Conservation (phyloP, 1,139 yeast genomes). For the Sugiyamaella xylanicola region DNA sequence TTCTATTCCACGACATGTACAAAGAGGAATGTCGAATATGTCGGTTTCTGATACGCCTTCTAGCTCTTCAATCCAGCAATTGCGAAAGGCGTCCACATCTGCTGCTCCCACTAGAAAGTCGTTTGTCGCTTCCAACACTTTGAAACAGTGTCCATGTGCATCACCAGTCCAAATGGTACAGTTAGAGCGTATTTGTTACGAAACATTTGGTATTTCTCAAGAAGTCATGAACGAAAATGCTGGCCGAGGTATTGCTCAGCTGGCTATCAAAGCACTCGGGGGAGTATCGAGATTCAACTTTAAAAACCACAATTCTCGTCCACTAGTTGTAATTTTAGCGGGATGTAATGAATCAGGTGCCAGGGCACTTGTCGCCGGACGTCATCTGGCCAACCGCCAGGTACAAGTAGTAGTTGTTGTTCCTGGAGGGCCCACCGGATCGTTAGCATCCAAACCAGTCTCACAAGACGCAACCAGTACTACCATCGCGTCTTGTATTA, state of each 20-base stretch:
- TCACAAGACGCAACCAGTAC: background rate
- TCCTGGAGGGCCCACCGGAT: slow-evolving; percentile 42
- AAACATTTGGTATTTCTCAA: slow-evolving; percentile 57
- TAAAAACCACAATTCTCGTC: slow-evolving; percentile 74
- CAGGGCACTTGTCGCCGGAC: slow-evolving; percentile 75
- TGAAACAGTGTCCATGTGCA: slow-evolving; percentile 54
- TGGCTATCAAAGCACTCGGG: slow-evolving; percentile 65
- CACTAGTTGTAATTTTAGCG: slow-evolving; percentile 67
- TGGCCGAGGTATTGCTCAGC: slow-evolving; percentile 64
- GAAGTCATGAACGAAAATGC: slow-evolving; percentile 55
- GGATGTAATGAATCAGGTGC: slow-evolving; percentile 78
- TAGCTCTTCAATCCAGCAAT: slow-evolving; percentile 19
- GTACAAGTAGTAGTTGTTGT: slow-evolving; percentile 65
- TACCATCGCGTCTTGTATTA: slow-evolving; percentile 9
- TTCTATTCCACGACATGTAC: slow-evolving; percentile 10
- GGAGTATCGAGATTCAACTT: slow-evolving; percentile 63
- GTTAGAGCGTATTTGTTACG: slow-evolving; percentile 60
- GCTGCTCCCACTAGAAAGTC: slow-evolving; percentile 13
- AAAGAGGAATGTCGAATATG: slow-evolving; percentile 6
- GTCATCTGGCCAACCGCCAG: slow-evolving; percentile 77
- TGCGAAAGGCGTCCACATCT: slow-evolving; percentile 18
- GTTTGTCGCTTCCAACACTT: slow-evolving; percentile 26
- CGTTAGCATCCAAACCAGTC: background rate
- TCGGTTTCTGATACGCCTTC: slow-evolving; percentile 9
- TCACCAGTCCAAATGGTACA: slow-evolving; percentile 84